A percentile compares a stretch with the other conserved stretches of the same genome.
Evolutionary conservation across 192 early-diverging fungal species (phyloP).

Genomic region (Mortierella claussenii): DNA sequence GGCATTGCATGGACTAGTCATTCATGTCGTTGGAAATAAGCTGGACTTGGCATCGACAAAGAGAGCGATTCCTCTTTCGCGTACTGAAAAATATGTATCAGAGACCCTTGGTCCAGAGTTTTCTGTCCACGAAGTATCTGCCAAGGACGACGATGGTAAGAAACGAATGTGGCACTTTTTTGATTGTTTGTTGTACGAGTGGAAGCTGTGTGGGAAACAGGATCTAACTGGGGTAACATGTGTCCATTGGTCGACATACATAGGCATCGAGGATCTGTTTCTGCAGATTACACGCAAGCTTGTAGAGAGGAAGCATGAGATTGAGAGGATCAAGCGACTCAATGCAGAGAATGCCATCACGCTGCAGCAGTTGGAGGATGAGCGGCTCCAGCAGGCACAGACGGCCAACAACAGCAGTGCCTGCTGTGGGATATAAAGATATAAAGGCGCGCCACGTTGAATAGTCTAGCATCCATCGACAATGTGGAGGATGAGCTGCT

Average conservation of each 20-base stretch:
- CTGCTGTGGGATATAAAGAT: slow-evolving; percentile 43
- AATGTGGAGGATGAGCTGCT: background rate
- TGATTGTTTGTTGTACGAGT: background rate
- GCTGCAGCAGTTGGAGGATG: slow-evolving; percentile 49
- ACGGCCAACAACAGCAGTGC: slow-evolving; percentile 32
- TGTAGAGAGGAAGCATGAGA: slow-evolving; percentile 56
- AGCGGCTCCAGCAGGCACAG: slow-evolving; percentile 44
- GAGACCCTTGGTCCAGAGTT: slow-evolving; percentile 68
- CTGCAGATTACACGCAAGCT: slow-evolving; percentile 60
- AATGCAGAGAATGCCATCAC: slow-evolving; percentile 53
- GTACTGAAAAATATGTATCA: slow-evolving; percentile 71
- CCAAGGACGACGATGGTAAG: slow-evolving; percentile 76
- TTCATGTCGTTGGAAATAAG: slow-evolving; percentile 79
- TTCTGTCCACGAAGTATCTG: slow-evolving; percentile 75
- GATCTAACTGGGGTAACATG: too few relatives aligned
- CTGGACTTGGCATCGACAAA: slow-evolving; percentile 69
- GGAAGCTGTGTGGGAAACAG: background rate
- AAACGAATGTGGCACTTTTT: background rate
- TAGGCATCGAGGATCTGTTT: slow-evolving; percentile 66
- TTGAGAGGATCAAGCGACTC: slow-evolving; percentile 42
- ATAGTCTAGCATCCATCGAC: too few relatives aligned
- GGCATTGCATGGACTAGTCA: slow-evolving; percentile 53
- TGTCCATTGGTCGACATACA: background rate
- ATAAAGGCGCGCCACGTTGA: too few relatives aligned
- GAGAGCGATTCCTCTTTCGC: slow-evolving; percentile 66